A percentile compares a stretch with the other conserved stretches of the same genome.
Conservation (phyloP, 176 grass and related monocot species). For the Triticum aestivum region IWGSC_CS_RefSeq_v2.1 NC_057810.1:136145639-136146138, state of each 20-base stretch:
- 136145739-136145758: background rate
- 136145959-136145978: background rate
- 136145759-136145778: background rate
- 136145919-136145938: background rate
- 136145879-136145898: background rate
- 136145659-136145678: background rate
- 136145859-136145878: background rate
- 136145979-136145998: background rate
- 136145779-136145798: background rate
- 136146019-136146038: background rate
- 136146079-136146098: constrained; percentile 2
- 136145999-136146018: too few relatives aligned
- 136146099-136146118: background rate
- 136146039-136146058: background rate
- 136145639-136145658: background rate
- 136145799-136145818: background rate
- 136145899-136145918: background rate
- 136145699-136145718: background rate
- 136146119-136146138: background rate
- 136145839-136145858: background rate
- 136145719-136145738: background rate
- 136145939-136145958: background rate
- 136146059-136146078: background rate
- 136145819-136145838: background rate
- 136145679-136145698: background rate